Evolutionary conservation across 2,329 filamentous ascomycete species (phyloP).

Genomic region (Exophiala spinifera): DNA sequence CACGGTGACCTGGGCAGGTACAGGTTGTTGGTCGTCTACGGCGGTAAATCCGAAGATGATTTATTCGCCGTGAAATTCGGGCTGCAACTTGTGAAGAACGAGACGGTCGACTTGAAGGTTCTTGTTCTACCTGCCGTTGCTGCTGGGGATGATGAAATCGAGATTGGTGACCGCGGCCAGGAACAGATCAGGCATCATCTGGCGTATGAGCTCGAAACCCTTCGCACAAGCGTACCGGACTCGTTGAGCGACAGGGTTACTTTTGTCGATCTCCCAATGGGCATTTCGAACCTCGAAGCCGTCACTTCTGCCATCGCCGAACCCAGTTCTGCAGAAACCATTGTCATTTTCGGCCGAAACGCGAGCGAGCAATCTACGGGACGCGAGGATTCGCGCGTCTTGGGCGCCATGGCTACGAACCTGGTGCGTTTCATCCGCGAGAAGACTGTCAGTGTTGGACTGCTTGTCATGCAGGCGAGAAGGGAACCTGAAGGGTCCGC

Average conservation of each 20-base stretch:
- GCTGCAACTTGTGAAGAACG: conserved; percentile 77
- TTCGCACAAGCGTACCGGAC: conserved; percentile 6
- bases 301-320: conserved; percentile 36
- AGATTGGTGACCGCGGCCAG: conserved; percentile 4
- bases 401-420: conserved; percentile 58
- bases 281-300: conserved; percentile 30
- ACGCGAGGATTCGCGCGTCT: conserved; percentile 16
- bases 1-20: conserved; percentile 50
- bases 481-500: conserved; percentile 11
- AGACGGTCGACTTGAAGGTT: conserved; percentile 53
- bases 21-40: conserved; percentile 76
- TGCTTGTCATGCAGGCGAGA: conserved; percentile 67
- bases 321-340: conserved; percentile 15
- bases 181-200: background rate
- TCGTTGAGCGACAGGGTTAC: conserved; percentile 4
- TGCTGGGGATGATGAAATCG: conserved; percentile 2
- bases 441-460: conserved; percentile 60
- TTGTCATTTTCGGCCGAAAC: conserved; percentile 15
- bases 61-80: conserved; percentile 74
- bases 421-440: conserved; percentile 55
- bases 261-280: conserved; percentile 10
- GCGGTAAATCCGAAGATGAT: conserved; percentile 75
- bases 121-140: conserved; percentile 5
- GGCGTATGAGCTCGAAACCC: conserved; percentile 15
- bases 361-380: background rate